Evolutionary conservation across 495 filamentous ascomycete genomes (phyloP), one percentile per base, ranked within the genome.

Genomic region (Penicillium roqueforti): DNA sequence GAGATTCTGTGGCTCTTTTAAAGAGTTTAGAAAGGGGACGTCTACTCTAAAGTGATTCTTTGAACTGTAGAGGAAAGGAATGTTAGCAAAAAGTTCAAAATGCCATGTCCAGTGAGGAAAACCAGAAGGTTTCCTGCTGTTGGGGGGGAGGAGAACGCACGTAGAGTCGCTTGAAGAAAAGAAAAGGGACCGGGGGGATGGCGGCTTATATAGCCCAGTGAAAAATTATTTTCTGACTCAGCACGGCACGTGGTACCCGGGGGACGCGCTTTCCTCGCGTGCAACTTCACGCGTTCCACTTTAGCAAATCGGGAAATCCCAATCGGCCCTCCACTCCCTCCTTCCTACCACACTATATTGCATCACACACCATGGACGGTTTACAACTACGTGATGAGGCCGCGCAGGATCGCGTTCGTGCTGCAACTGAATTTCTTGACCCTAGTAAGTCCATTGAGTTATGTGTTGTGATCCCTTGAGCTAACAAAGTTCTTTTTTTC

Each of bases 41-140:
- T 87, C 76, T 84, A 88, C 86, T 89, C 86, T 88, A 89, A 89
- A 89, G 86, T 88, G 87, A 89, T 89, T 87, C 85, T 88, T 84
- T 84, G 81, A 84, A 82, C 79, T 82, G 78, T 68, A 29, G 62
- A 16, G 23, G 44, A n/a, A 25, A 16, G 47, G 22, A 62, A 61
- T n/a, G 63, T 76, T 66, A 70, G 70, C 41, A 60, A 41, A 22
- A 56, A 13, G 10, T 45, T 13, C 26, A 29, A 29, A 29, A 40
- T 13, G 18, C 10, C 29, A 6, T 23, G 18, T 32, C 18, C 18
- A 16, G 32, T 41, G 25, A 11, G 42, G 20, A 26, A 26, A n/a
- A 11, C 41, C 6, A 26, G 40, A 26, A 20, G 41, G 20, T 29
- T 50, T 18, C 22, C 20, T 9, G 14, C 47, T 39, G 36, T 50